Percentiles rank a stretch among this genome's conserved stretches.
Evolutionary conservation across 441 rosid genomes (phyloP).

Genomic region (Pelargonium myrrhifolium): DNA sequence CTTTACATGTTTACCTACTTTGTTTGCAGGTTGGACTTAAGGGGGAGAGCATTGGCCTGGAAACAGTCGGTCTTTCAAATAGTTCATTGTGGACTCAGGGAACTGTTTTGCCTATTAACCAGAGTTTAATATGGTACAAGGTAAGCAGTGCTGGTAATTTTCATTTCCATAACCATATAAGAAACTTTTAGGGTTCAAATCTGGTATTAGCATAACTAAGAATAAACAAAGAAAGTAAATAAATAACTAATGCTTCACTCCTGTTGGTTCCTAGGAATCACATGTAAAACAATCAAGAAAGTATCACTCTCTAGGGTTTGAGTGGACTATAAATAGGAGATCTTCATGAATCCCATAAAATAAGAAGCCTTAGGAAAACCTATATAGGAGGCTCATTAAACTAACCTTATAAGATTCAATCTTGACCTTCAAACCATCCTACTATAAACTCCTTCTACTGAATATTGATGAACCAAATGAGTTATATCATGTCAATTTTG

Average conservation of each 20-base stretch:
- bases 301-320: not conserved
- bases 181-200: not conserved
- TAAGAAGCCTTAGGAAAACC: not conserved
- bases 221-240: not conserved
- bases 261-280: not conserved
- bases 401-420: not conserved
- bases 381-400: no score
- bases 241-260: not conserved
- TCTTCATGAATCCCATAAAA: not conserved
- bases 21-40: conserved; percentile 49
- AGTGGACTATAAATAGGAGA: not conserved
- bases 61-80: conserved; percentile 33
- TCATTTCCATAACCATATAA: not conserved
- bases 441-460: not conserved
- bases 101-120: conserved; percentile 29
- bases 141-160: conserved; percentile 17
- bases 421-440: not conserved
- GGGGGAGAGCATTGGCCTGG: conserved; percentile 53
- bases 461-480: not conserved
- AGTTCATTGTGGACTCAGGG: conserved; percentile 48
- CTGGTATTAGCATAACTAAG: not conserved
- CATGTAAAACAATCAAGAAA: not conserved
- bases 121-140: conserved; percentile 64
- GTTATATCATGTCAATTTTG: not conserved
- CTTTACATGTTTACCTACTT: not conserved